Conservation (phyloP, 2,329 filamentous ascomycete genomes). For the Beauveria sp. region DNA sequence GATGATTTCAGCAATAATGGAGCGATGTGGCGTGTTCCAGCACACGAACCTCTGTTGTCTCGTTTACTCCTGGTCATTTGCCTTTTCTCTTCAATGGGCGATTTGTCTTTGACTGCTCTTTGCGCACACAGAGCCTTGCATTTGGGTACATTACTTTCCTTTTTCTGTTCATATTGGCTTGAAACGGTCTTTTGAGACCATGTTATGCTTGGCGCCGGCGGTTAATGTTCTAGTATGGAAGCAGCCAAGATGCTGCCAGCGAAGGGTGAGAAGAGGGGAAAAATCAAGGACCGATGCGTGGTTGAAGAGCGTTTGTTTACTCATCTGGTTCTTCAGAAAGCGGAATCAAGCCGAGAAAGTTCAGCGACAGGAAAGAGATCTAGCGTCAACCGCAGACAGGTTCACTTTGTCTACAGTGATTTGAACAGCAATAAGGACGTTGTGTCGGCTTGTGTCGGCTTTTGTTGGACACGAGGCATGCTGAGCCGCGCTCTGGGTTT, state of each 20-base stretch:
- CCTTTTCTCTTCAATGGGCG: background rate
- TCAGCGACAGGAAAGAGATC: background rate
- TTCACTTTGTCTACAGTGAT: background rate
- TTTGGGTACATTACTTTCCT: slow-evolving; percentile 12
- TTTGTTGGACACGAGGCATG: background rate
- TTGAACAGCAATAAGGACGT: background rate
- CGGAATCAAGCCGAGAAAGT: background rate
- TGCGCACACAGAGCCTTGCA: slow-evolving; percentile 7
- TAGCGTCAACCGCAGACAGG: background rate
- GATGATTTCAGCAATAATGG: background rate
- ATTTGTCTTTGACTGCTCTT: slow-evolving; percentile 11
- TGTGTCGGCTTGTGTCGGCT: background rate
- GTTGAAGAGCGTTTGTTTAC: background rate
- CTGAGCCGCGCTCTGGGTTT: background rate
- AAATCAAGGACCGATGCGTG: background rate
- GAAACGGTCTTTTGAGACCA: slow-evolving; percentile 10
- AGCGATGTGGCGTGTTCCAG: background rate
- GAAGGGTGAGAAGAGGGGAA: background rate
- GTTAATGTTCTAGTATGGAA: slow-evolving; percentile 9
- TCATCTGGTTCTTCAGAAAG: background rate
- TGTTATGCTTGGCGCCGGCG: slow-evolving; percentile 10
- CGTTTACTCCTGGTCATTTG: background rate
- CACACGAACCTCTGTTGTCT: background rate
- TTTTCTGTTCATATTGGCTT: slow-evolving; percentile 19
- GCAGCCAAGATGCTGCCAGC: slow-evolving; percentile 2